phyloP scores from a whole-genome alignment of 2,329 filamentous ascomycete genomes.

The Fusarium euwallaceae region DNA sequence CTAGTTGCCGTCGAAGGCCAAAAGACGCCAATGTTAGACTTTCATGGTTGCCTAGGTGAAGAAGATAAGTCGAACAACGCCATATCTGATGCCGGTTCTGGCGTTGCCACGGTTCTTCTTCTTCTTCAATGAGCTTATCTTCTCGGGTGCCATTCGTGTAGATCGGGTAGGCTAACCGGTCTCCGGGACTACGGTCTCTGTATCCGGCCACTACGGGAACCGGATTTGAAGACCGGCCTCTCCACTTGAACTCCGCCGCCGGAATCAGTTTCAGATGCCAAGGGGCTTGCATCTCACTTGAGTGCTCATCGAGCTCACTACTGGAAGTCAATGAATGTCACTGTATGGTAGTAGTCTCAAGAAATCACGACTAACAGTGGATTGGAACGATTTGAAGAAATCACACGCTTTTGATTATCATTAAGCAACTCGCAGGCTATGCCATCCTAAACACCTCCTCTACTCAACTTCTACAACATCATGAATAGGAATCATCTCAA shows the following conservation, averaged over 20 bases:
- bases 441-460: not conserved
- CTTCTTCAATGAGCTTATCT: not conserved
- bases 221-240: not conserved
- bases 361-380: not conserved
- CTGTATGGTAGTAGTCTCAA: not conserved
- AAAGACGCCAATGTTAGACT: no score
- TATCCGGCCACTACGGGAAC: not conserved
- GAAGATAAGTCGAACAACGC: not conserved
- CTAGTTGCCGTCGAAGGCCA: no score
- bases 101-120: not conserved
- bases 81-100: not conserved
- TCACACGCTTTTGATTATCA: conserved; percentile 2
- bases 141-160: not conserved
- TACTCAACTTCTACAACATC: conserved; percentile 19
- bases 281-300: not conserved
- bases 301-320: not conserved
- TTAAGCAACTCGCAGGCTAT: not conserved
- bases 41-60: not conserved
- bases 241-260: not conserved
- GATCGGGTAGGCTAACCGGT: not conserved
- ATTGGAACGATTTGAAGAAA: not conserved
- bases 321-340: not conserved
- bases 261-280: not conserved
- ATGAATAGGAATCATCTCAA: conserved; percentile 30
- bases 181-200: not conserved